Evolutionary conservation across 352 stramenopile genomes (phyloP).

Genomic region (Thraustotheca clavata): DNA sequence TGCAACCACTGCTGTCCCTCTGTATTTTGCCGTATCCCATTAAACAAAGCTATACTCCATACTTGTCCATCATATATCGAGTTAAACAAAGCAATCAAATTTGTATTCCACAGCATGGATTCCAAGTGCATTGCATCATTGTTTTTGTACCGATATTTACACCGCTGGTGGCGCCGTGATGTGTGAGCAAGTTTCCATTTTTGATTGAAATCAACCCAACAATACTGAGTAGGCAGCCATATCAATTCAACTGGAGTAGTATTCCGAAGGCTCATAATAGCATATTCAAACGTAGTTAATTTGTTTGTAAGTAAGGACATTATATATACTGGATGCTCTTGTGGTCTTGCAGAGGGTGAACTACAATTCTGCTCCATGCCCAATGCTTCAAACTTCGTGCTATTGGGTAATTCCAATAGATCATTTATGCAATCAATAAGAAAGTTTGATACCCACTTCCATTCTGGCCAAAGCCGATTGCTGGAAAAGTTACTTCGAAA

Average conservation of each 20-base stretch:
- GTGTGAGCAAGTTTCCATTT: conserved; percentile 18
- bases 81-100: neutral
- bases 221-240: neutral
- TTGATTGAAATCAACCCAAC: conserved; percentile 11
- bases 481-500: neutral
- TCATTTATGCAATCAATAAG: neutral
- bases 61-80: no score
- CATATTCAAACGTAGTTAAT: no score
- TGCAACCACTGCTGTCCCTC: no score
- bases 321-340: neutral
- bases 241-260: neutral
- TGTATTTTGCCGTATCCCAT: no score
- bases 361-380: neutral
- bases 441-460: conserved; percentile 7
- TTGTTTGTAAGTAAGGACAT: neutral
- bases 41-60: no score
- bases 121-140: conserved; percentile 14
- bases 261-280: no score
- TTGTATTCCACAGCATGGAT: neutral
- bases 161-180: neutral
- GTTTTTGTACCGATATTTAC: neutral
- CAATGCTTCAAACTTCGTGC: neutral
- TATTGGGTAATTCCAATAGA: neutral
- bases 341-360: neutral
- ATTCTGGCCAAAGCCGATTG: neutral